Evolutionary conservation across 495 filamentous ascomycete genomes (phyloP).

Genomic region (Amorphotheca resinae): DNA sequence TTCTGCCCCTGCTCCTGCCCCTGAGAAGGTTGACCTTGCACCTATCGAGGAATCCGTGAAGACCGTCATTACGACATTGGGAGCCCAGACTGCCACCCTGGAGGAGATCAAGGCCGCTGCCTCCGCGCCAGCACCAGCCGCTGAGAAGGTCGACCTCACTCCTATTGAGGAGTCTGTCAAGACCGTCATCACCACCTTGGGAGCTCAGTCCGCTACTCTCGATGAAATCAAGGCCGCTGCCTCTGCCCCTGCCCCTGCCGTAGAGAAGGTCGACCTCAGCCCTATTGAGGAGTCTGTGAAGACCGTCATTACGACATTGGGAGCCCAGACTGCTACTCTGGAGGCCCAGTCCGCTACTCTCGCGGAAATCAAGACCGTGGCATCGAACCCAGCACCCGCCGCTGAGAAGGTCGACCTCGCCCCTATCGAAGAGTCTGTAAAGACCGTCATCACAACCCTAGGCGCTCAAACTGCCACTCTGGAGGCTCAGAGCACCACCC

Average conservation of each 20-base stretch:
- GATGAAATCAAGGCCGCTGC: background rate
- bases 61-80: constrained; percentile 2
- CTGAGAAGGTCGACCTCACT: constrained; percentile 7
- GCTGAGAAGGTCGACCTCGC: constrained; percentile 8
- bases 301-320: constrained; percentile 2
- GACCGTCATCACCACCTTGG: constrained; percentile 1
- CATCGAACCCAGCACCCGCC: background rate
- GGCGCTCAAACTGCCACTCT: constrained; percentile 5
- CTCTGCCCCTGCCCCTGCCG: background rate
- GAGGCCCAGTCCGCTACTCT: constrained; percentile 5
- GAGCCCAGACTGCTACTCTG: constrained; percentile 2
- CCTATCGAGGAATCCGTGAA: constrained; percentile 9
- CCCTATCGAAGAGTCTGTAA: constrained; percentile 5
- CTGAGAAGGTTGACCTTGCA: constrained; percentile 7
- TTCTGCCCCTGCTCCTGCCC: background rate
- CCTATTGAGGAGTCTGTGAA: constrained; percentile 8
- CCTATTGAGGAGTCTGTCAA: constrained; percentile 8
- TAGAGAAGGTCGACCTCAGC: constrained; percentile 8
- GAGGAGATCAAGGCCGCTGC: constrained; percentile 11
- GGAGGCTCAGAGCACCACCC: constrained; percentile 1
- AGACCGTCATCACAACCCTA: constrained; percentile 1
- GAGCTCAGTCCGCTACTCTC: constrained; percentile 3
- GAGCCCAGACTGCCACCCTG: constrained; percentile 4
- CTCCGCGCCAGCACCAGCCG: background rate
- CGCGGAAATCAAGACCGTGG: constrained; percentile 11